Percentiles rank a stretch among this genome's conserved stretches.
Conservation (phyloP, 495 filamentous ascomycete species). For the Aspergillus olivimuriae region DNA sequence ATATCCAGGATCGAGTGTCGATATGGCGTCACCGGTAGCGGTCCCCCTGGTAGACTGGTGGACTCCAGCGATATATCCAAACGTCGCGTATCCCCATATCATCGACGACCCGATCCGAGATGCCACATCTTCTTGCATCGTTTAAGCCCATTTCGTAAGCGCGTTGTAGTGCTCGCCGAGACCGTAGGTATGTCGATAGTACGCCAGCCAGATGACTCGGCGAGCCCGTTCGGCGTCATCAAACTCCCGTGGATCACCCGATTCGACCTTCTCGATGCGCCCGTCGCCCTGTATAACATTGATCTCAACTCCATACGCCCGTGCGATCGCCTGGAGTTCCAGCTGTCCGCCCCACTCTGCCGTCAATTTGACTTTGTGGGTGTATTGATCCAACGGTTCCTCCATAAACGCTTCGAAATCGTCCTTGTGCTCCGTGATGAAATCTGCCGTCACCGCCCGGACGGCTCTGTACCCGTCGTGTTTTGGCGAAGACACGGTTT, state of each 20-base stretch:
- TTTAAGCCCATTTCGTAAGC: conserved; percentile 35
- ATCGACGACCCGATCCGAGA: neutral
- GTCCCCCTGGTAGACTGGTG: neutral
- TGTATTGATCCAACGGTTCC: conserved; percentile 68
- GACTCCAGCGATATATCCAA: no score
- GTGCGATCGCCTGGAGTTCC: conserved; percentile 79
- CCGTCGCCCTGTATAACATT: conserved; percentile 81
- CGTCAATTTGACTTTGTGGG: conserved; percentile 72
- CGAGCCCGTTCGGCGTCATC: conserved; percentile 38
- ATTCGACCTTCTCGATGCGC: conserved; percentile 65
- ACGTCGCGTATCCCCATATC: neutral
- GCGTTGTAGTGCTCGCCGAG: conserved; percentile 98
- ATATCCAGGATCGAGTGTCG: conserved; percentile 31
- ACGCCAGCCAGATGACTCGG: conserved; percentile 76
- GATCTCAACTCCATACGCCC: conserved; percentile 74
- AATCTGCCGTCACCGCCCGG: conserved; percentile 48
- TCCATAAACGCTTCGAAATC: conserved; percentile 73
- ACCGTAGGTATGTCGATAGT: conserved; percentile 88
- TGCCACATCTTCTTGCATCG: conserved; percentile 1
- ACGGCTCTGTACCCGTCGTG: conserved; percentile 44
- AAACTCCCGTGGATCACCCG: conserved; percentile 35
- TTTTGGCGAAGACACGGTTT: conserved; percentile 32
- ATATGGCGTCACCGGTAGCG: conserved; percentile 30
- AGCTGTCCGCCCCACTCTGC: conserved; percentile 96
- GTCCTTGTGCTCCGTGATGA: conserved; percentile 50